Conservation (phyloP, 768 basidiomycete species). For the Serendipita sp. region DNA sequence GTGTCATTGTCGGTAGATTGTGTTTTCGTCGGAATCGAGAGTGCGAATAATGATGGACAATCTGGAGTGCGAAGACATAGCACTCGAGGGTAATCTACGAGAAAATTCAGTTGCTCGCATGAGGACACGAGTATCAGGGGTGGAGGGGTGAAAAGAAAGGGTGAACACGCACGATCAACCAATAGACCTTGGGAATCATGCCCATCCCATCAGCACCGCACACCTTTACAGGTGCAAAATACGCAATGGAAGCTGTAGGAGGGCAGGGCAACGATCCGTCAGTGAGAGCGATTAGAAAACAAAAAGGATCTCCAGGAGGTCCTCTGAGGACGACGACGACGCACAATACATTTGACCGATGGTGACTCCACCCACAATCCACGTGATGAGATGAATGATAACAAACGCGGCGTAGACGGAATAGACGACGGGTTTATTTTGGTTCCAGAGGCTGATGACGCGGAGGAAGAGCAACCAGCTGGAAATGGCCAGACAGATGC, state of each 20-base stretch:
- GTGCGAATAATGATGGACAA: neutral
- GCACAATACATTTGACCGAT: neutral
- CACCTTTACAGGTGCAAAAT: neutral
- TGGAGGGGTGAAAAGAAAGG: too few relatives aligned
- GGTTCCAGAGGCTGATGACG: neutral
- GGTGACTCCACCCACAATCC: neutral
- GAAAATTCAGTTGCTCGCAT: neutral
- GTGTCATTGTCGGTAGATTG: neutral
- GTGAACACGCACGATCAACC: too few relatives aligned
- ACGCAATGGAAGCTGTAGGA: neutral
- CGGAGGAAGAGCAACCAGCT: neutral
- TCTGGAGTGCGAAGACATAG: neutral
- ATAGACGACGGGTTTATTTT: neutral
- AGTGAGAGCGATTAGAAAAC: neutral
- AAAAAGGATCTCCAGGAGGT: too few relatives aligned
- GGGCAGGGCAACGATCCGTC: neutral
- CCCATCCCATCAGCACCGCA: neutral
- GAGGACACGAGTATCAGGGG: too few relatives aligned
- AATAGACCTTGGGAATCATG: neutral
- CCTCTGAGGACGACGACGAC: neutral
- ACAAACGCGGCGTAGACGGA: neutral
- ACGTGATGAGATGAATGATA: neutral
- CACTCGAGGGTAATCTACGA: neutral
- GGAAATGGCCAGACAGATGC: neutral
- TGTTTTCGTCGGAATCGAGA: neutral